phyloP scores from a whole-genome alignment of 2,329 filamentous ascomycete species.

The Microdochium trichocladiopsis region DNA sequence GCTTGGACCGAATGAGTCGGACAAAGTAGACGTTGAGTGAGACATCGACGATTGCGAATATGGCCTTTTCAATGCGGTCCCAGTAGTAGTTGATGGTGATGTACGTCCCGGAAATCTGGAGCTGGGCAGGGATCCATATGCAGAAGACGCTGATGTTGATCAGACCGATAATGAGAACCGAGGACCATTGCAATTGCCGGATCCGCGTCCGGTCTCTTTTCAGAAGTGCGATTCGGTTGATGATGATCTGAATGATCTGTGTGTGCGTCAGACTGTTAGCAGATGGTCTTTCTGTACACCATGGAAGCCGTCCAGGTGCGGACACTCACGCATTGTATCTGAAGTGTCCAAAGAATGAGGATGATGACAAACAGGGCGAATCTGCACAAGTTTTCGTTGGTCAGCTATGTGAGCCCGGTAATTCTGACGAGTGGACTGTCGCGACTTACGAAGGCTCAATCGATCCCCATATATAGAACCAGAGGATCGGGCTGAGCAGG shows the following conservation, averaged over 20 bases:
- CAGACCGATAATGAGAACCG: slow-evolving; percentile 25
- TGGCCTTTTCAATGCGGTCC: slow-evolving; percentile 35
- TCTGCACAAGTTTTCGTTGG: too few relatives aligned
- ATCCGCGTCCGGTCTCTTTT: slow-evolving; percentile 24
- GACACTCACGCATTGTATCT: not conserved
- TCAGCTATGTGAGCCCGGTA: too few relatives aligned
- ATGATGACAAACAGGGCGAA: not conserved
- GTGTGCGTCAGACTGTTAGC: not conserved
- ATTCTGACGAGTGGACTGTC: too few relatives aligned
- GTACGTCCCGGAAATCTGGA: slow-evolving; percentile 22
- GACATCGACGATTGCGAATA: slow-evolving; percentile 33
- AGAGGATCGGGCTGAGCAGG: not conserved
- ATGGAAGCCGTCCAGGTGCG: too few relatives aligned
- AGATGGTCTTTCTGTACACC: too few relatives aligned
- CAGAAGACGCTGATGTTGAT: slow-evolving; percentile 36
- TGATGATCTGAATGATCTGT: slow-evolving; percentile 34
- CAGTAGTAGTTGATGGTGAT: slow-evolving; percentile 31
- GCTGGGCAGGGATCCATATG: slow-evolving; percentile 36
- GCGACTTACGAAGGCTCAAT: not conserved
- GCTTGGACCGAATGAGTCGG: slow-evolving; percentile 24
- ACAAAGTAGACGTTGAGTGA: slow-evolving; percentile 36
- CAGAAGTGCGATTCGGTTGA: slow-evolving; percentile 34
- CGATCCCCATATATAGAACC: not conserved
- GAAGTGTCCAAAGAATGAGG: not conserved
- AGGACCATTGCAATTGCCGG: slow-evolving; percentile 26